Conservation (phyloP, 2,329 filamentous ascomycete genomes). For the Metarhizium rileyi region DNA sequence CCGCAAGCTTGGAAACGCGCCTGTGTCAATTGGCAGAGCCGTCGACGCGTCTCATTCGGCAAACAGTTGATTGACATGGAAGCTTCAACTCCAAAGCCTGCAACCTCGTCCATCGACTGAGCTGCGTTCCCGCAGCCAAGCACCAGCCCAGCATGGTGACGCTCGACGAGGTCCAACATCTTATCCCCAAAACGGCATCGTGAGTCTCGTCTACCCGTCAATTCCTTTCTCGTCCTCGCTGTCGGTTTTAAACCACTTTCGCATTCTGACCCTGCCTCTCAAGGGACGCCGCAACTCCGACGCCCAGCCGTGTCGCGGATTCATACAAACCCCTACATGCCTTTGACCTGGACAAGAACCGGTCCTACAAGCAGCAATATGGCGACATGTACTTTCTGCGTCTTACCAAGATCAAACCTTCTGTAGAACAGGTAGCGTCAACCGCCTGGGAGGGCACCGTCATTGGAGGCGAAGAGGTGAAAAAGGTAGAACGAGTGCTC, state of each 20-base stretch:
- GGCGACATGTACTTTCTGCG: constrained; percentile 96
- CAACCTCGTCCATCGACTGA: not conserved
- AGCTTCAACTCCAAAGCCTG: not conserved
- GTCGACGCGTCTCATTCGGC: not conserved
- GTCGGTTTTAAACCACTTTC: no score
- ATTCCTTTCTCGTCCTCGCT: no score
- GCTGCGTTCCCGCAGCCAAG: not conserved
- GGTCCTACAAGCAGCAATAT: constrained; percentile 88
- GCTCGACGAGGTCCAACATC: constrained; percentile 23
- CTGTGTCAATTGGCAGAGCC: not conserved
- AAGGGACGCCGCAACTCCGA: constrained; percentile 25
- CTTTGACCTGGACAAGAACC: constrained; percentile 60
- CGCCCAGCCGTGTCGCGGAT: constrained; percentile 42
- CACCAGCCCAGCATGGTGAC: constrained; percentile 20
- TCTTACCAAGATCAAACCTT: constrained; percentile 76
- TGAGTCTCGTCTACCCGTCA: no score
- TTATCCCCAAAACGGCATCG: constrained; percentile 24
- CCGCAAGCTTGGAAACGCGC: not conserved
- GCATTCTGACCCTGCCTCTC: not conserved
- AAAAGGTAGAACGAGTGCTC: constrained; percentile 75
- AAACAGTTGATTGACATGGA: no score
- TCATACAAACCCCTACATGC: constrained; percentile 66
- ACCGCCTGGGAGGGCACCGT: constrained; percentile 70
- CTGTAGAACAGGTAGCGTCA: constrained; percentile 63
- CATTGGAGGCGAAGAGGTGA: constrained; percentile 67